Evolutionary conservation across 2,329 filamentous ascomycete species (phyloP).

Genomic region (Chaetothyriales sp.): DNA sequence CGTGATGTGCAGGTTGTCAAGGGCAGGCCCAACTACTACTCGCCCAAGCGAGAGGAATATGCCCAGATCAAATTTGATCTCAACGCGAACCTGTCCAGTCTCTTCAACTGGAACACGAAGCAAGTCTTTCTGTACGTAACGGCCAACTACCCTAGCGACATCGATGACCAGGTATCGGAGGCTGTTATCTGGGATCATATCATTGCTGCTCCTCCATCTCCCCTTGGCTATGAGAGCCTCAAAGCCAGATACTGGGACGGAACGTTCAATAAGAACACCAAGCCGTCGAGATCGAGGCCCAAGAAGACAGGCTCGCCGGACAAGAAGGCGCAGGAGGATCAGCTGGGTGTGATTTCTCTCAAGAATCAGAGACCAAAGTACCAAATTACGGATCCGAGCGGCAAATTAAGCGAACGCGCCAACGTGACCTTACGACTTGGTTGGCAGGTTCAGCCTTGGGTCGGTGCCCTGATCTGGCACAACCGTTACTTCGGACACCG

Average conservation of each 20-base stretch:
- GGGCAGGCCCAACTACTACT: conserved; percentile 93
- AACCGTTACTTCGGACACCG: conserved; percentile 27
- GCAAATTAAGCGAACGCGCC: conserved; percentile 56
- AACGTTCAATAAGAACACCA: conserved; percentile 19
- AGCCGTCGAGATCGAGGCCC: conserved; percentile 10
- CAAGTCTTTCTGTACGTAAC: conserved; percentile 94
- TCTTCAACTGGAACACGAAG: conserved; percentile 99
- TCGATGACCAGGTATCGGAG: conserved; percentile 35
- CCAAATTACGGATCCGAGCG: conserved; percentile 80
- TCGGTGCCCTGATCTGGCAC: conserved; percentile 76
- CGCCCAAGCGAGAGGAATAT: conserved; percentile 82
- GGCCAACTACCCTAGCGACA: conserved; percentile 45
- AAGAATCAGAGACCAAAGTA: conserved; percentile 88
- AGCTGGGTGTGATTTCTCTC: conserved; percentile 53
- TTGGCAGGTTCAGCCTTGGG: conserved; percentile 97
- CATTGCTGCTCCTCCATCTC: conserved; percentile 50
- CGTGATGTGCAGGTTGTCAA: conserved; percentile 77
- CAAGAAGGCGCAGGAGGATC: neutral
- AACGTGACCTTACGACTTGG: conserved; percentile 68
- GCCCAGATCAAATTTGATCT: conserved; percentile 87
- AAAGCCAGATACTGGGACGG: conserved; percentile 21
- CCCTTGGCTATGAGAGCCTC: conserved; percentile 27
- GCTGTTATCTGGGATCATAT: conserved; percentile 94
- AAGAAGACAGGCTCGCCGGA: conserved; percentile 10
- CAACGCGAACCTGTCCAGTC: conserved; percentile 72